Evolutionary conservation across 192 early-diverging fungal species (phyloP), one percentile per base, ranked within the genome.

Genomic region (Phlyctochytrium bullatum): DNA sequence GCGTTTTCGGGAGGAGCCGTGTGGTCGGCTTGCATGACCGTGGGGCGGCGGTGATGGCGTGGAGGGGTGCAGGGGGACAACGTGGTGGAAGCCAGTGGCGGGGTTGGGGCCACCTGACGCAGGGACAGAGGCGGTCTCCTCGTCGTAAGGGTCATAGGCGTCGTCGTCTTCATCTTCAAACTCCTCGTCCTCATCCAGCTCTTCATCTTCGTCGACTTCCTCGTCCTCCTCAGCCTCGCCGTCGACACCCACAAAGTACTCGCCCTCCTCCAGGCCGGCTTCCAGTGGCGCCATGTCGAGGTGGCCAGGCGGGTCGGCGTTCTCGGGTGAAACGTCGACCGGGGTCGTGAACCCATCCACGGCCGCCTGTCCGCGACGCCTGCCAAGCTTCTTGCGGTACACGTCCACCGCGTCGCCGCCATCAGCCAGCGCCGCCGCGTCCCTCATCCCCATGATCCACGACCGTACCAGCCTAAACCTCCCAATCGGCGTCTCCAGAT

Each of bases 401-500:
- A n/a, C n/a, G n/a, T n/a, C n/a, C n/a, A n/a, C n/a, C n/a, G n/a
- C n/a, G n/a, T n/a, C n/a, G n/a, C n/a, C n/a, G n/a, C n/a, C n/a
- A n/a, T n/a, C n/a, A n/a, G n/a, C n/a, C 20, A 51, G 35, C 40
- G 29, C 23, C 2, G 47, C 34, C 20, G 36, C 63, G 10, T 52
- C 47, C 23, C 57, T 28, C 54, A 29, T 52, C 52, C 34, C 65
- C 10, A 52, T 4, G 20, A 71, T 31, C 69, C 69, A 71, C 2
- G 3, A 27, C 62, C 34, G 52, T 2, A 59, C 34, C 17, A 71
- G 12, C n/a, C 69, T 36, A 32, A 71, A 71, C 32, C 62, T 29
- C 12, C 69, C 69, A 25, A 71, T 28, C 1, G 69, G 61, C 20
- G 62, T 36, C 62, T 71, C 69, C 61, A 71, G 32, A 10, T 56